Percentiles rank a stretch among this genome's conserved stretches.
Evolutionary conservation across 495 filamentous ascomycete species (phyloP).

Genomic region (Chaetomium fimeti): DNA sequence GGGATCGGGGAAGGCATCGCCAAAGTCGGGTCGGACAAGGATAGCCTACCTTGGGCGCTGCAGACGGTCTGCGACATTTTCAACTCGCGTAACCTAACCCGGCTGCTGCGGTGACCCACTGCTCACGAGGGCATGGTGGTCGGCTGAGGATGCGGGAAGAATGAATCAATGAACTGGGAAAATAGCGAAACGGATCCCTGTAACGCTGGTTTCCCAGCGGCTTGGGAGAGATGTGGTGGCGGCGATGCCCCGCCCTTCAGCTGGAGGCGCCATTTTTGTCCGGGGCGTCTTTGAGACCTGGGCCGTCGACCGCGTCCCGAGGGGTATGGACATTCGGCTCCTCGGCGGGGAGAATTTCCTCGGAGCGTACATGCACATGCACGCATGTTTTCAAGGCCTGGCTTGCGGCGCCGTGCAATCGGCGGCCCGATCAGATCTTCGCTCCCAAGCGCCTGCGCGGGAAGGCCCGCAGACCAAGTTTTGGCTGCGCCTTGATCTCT

Average conservation of each 20-base stretch:
- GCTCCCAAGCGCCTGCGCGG: neutral
- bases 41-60: conserved; percentile 17
- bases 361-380: too few relatives aligned
- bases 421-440: neutral
- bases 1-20: conserved; percentile 25
- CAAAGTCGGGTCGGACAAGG: conserved; percentile 14
- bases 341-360: too few relatives aligned
- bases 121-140: conserved; percentile 27
- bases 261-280: neutral
- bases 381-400: too few relatives aligned
- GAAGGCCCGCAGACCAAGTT: neutral
- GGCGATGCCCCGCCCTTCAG: conserved; percentile 1
- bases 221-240: neutral
- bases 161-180: neutral
- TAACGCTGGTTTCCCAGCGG: neutral
- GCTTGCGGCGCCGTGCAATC: too few relatives aligned
- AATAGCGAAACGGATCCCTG: neutral
- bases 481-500: neutral
- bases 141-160: neutral
- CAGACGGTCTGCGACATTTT: conserved; percentile 8
- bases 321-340: neutral
- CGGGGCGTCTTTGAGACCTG: neutral
- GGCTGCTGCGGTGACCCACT: conserved; percentile 6
- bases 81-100: neutral
- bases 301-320: neutral